Evolutionary conservation across 352 stramenopile genomes (phyloP).

Genomic region (Phytophthora fragariaefolia): DNA sequence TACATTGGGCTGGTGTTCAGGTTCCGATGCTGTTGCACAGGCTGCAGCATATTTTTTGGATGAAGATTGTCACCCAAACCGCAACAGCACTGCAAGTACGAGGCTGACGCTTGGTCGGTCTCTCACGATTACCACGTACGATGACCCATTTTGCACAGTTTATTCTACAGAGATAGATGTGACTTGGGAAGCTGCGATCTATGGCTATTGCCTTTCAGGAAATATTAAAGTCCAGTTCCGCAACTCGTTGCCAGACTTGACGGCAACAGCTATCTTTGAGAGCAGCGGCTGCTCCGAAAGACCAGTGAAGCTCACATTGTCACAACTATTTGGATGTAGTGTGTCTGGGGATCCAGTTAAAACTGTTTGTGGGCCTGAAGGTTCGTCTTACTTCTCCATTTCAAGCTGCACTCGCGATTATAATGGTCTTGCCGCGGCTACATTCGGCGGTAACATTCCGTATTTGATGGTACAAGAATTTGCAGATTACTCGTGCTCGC

Average conservation of each 20-base stretch:
- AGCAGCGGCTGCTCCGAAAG: not conserved
- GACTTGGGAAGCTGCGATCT: not conserved
- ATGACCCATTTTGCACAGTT: slow-evolving; percentile 2
- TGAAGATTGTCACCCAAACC: slow-evolving; percentile 12
- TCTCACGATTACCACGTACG: slow-evolving; percentile 3
- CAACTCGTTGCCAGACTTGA: not conserved
- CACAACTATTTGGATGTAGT: slow-evolving; percentile 3
- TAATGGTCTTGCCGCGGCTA: not conserved
- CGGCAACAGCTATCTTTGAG: slow-evolving; percentile 2
- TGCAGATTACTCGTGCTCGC: not conserved
- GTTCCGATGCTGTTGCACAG: not conserved
- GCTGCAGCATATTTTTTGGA: not conserved
- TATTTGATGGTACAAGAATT: slow-evolving; percentile 18
- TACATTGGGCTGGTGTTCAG: not conserved
- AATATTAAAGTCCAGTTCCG: not conserved
- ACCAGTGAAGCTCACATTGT: slow-evolving; percentile 2
- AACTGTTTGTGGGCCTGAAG: not conserved
- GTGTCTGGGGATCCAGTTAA: not conserved
- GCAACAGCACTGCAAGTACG: not conserved
- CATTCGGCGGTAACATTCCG: slow-evolving; percentile 1
- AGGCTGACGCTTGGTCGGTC: slow-evolving; percentile 1
- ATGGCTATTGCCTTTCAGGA: not conserved
- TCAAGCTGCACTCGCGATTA: slow-evolving; percentile 8
- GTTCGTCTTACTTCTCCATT: not conserved
- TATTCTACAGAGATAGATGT: not conserved